Percentiles rank a stretch among this genome's conserved stretches.
These are phyloP conservation scores for Arthrobotrys sinensis DNA, from an alignment of 2,329 filamentous ascomycete species.

Conservation along the genomic window DNA sequence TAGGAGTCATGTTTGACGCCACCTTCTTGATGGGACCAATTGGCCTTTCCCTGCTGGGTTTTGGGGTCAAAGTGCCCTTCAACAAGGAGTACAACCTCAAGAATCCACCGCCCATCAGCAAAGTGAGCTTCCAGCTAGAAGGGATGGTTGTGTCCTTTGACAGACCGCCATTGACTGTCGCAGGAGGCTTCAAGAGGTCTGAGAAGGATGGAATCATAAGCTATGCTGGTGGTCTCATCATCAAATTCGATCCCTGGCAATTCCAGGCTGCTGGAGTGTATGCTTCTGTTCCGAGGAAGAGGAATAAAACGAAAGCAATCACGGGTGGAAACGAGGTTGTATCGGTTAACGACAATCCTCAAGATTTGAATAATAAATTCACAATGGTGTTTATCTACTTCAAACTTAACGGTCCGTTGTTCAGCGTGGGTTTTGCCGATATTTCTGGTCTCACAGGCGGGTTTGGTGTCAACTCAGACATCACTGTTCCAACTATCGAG, in stretches of 20 bases:
- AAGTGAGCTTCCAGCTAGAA: conserved; percentile 61
- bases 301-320: background rate
- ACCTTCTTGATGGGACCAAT: conserved; percentile 67
- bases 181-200: conserved; percentile 66
- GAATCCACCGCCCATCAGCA: background rate
- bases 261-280: conserved; percentile 69
- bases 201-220: conserved; percentile 63
- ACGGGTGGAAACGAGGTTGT: background rate
- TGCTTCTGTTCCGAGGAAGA: conserved; percentile 36
- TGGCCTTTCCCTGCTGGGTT: conserved; percentile 66
- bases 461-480: conserved; percentile 68
- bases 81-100: conserved; percentile 25
- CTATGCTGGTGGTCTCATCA: conserved; percentile 67
- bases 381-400: conserved; percentile 67
- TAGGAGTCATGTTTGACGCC: conserved; percentile 66
- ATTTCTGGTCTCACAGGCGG: conserved; percentile 64
- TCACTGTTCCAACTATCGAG: conserved; percentile 65
- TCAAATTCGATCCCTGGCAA: conserved; percentile 66
- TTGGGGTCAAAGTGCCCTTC: conserved; percentile 65
- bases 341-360: conserved; percentile 5
- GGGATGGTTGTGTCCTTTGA: conserved; percentile 67
- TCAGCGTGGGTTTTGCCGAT: conserved; percentile 67
- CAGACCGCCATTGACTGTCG: conserved; percentile 66
- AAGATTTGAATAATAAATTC: conserved; percentile 59
- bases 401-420: conserved; percentile 67